phyloP scores from a whole-genome alignment of 768 basidiomycete species.

The Pleurotus citrinopileatus region DNA sequence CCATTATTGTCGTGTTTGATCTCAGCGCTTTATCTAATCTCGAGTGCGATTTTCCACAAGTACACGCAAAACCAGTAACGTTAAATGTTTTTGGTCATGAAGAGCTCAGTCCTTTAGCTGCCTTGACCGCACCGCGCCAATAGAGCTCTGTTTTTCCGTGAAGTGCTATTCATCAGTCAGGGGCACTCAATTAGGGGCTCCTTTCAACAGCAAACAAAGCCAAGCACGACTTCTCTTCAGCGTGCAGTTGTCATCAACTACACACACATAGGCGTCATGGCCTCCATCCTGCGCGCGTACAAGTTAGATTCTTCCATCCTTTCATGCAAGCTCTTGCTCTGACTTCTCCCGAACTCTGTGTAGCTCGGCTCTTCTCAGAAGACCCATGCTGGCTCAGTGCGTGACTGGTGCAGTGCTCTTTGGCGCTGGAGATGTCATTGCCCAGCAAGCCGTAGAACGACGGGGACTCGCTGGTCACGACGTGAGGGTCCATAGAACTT shows the following conservation, averaged over 20 bases:
- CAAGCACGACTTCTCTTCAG: too few species aligned
- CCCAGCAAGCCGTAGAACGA: constrained; percentile 81
- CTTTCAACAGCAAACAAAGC: neutral
- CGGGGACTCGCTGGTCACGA: constrained; percentile 69
- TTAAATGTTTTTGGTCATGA: too few species aligned
- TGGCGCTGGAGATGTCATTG: constrained; percentile 75
- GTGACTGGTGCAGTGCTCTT: constrained; percentile 66
- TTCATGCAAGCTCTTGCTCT: constrained; percentile 1
- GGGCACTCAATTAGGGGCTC: neutral
- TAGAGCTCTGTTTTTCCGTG: too few species aligned
- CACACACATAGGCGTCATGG: too few species aligned
- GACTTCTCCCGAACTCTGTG: neutral
- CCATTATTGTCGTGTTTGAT: too few species aligned
- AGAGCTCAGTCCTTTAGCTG: too few species aligned
- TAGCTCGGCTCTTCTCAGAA: constrained; percentile 58
- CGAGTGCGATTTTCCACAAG: too few species aligned
- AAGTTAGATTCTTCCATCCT: constrained; percentile 23
- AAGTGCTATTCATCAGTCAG: too few species aligned
- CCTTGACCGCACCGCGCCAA: too few species aligned
- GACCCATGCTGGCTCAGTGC: constrained; percentile 64
- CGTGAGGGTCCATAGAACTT: constrained; percentile 36
- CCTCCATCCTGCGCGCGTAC: constrained; percentile 33
- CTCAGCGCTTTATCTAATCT: neutral
- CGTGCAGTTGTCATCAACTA: too few species aligned
- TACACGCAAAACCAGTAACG: too few species aligned